Conservation (phyloP, 129 eudicot genomes). For the Pseudognaphalium luteoalbum region DNA sequence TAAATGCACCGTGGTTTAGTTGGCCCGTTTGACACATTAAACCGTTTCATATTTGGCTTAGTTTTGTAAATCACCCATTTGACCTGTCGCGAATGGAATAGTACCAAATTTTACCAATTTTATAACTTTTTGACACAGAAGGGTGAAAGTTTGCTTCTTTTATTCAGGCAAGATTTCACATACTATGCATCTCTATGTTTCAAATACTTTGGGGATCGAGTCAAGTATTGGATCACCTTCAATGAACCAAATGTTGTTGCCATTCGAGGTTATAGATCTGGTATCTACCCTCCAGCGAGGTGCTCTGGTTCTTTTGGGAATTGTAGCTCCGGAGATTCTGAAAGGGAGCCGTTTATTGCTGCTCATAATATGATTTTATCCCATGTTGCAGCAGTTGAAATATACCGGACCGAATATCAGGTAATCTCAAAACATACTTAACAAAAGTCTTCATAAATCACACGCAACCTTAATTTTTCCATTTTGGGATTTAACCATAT, state of each 20-base stretch:
- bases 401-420: constrained; percentile 65
- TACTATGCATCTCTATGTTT: constrained; percentile 65
- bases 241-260: constrained; percentile 75
- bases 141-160: background rate
- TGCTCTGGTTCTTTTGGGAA: constrained; percentile 63
- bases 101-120: background rate
- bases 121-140: background rate
- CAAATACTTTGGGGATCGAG: constrained; percentile 60
- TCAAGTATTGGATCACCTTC: constrained; percentile 67
- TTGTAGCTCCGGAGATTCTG: constrained; percentile 65
- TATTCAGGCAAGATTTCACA: constrained; percentile 57
- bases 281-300: constrained; percentile 62
- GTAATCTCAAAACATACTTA: constrained; percentile 17
- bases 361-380: constrained; percentile 71
- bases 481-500: background rate
- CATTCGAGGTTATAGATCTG: constrained; percentile 55
- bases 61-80: background rate
- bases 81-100: background rate
- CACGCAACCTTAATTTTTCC: background rate
- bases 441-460: background rate
- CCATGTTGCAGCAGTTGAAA: constrained; percentile 58
- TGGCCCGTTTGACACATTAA: background rate
- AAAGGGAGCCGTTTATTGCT: constrained; percentile 63
- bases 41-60: background rate
- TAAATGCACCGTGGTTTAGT: background rate